These are phyloP conservation scores for Bassia scoparia DNA, from an alignment of 148 eudicot species.

Conservation along the genomic window DNA sequence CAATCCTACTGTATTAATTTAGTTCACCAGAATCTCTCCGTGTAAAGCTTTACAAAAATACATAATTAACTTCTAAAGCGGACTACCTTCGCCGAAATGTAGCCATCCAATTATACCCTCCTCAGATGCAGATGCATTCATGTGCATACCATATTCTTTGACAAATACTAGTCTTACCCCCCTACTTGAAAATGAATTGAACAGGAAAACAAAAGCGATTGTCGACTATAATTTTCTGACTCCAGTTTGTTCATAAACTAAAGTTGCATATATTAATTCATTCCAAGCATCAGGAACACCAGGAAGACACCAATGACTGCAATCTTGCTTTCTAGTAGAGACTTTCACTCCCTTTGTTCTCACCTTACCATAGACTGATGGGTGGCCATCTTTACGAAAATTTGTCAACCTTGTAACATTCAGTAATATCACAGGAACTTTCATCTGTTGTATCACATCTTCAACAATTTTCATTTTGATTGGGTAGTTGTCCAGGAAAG, in stretches of 20 bases:
- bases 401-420: conserved; percentile 80
- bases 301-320: conserved; percentile 99
- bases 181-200: background rate
- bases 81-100: too few relatives aligned
- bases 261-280: conserved; percentile 69
- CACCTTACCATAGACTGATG: conserved; percentile 71
- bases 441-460: conserved; percentile 60
- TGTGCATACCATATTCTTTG: too few relatives aligned
- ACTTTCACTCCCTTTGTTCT: conserved; percentile 36
- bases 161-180: too few relatives aligned
- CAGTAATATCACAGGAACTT: conserved; percentile 56
- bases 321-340: conserved; percentile 68
- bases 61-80: too few relatives aligned
- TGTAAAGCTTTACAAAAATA: too few relatives aligned
- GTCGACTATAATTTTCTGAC: background rate
- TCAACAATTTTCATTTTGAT: conserved; percentile 82
- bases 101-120: too few relatives aligned
- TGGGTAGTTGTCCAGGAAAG: conserved; percentile 63
- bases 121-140: too few relatives aligned
- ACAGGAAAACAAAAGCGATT: too few relatives aligned
- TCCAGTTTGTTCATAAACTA: conserved; percentile 40
- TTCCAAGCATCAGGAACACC: conserved; percentile 99
- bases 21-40: too few relatives aligned
- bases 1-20: too few relatives aligned
- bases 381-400: conserved; percentile 91